A percentile compares a stretch with the other conserved stretches of the same genome.
Conservation (phyloP, 352 stramenopile species). For the Phytophthora fragariaefolia region DNA sequence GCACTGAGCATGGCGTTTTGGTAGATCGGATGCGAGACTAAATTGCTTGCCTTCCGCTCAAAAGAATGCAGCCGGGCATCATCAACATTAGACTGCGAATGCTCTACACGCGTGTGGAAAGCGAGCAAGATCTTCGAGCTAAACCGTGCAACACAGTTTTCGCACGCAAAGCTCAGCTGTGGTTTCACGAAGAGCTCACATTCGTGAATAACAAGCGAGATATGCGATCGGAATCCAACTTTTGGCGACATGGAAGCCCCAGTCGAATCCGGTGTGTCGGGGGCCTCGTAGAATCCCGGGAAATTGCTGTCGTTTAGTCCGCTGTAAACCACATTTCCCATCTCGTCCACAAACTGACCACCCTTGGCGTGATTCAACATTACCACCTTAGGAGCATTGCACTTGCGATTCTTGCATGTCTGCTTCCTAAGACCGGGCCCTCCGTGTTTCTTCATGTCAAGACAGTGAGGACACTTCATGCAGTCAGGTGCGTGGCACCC, state of each 20-base stretch:
- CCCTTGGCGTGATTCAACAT: constrained; percentile 69
- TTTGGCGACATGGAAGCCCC: constrained; percentile 24
- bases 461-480: constrained; percentile 78
- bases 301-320: constrained; percentile 35
- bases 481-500: constrained; percentile 78
- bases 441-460: constrained; percentile 89
- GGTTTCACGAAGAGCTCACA: constrained; percentile 63
- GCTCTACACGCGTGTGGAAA: constrained; percentile 56
- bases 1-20: constrained; percentile 56
- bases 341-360: constrained; percentile 60
- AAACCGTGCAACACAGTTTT: constrained; percentile 50
- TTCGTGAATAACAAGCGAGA: constrained; percentile 57
- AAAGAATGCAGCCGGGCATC: constrained; percentile 12
- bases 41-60: constrained; percentile 45
- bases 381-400: constrained; percentile 72
- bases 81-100: constrained; percentile 21
- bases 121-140: constrained; percentile 61
- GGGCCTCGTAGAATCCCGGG: constrained; percentile 39
- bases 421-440: constrained; percentile 81
- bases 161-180: constrained; percentile 60
- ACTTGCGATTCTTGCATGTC: constrained; percentile 84
- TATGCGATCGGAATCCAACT: constrained; percentile 19
- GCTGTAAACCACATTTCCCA: constrained; percentile 42
- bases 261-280: constrained; percentile 37
- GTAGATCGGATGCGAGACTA: constrained; percentile 53